A percentile compares a stretch with the other conserved stretches of the same genome.
Conservation (phyloP, 2,329 filamentous ascomycete genomes). For the Alternaria angustiovoidea region DNA sequence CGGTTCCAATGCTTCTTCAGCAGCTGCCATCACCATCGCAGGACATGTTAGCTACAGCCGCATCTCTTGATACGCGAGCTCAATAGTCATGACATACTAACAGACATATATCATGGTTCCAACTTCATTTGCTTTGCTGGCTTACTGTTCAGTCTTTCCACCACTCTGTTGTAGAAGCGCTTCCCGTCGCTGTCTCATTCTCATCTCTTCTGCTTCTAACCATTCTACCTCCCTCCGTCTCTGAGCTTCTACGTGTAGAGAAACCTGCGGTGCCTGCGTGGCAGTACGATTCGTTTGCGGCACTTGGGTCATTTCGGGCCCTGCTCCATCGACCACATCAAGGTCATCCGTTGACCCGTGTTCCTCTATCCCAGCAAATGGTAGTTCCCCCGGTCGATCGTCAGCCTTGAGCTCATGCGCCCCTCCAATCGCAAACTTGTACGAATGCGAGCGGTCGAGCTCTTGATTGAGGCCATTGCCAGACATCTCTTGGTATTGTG, state of each 20-base stretch:
- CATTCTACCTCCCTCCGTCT: conserved; percentile 14
- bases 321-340: too few relatives aligned
- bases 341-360: background rate
- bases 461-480: background rate
- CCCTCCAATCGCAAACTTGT: rapidly evolving
- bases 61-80: too few relatives aligned
- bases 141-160: background rate
- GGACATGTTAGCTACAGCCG: too few relatives aligned
- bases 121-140: background rate
- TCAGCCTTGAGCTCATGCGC: background rate
- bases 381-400: background rate
- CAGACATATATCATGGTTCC: background rate
- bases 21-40: too few relatives aligned
- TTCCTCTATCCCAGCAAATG: background rate
- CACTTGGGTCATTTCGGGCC: too few relatives aligned
- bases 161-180: background rate
- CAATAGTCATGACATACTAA: background rate
- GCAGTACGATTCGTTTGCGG: background rate
- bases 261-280: background rate
- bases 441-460: background rate
- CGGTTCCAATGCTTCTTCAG: too few relatives aligned
- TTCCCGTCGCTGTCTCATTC: conserved; percentile 12
- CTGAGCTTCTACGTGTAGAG: conserved; percentile 9
- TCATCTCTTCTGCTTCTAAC: conserved; percentile 18
- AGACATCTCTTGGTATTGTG: background rate